These are phyloP conservation scores for Trichoderma atroviride DNA, from an alignment of 2,329 filamentous ascomycete species.

Conservation along the genomic window DNA sequence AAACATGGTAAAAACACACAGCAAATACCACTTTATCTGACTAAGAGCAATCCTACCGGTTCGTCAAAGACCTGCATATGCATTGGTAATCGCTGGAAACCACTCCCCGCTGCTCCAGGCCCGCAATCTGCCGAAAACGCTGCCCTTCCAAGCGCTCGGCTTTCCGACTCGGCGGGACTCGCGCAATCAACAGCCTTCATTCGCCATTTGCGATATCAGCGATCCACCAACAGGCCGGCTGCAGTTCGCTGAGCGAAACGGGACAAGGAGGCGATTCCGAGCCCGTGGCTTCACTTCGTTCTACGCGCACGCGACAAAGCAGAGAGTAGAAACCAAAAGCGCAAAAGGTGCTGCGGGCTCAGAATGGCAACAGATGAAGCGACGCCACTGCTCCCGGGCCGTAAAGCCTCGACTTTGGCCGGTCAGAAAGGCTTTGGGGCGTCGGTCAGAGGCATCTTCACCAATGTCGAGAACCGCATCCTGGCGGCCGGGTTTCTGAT, in stretches of 20 bases:
- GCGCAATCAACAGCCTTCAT: conserved; percentile 17
- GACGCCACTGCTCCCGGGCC: conserved; percentile 14
- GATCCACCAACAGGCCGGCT: background rate
- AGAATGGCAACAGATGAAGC: conserved; percentile 20
- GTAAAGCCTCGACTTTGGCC: background rate
- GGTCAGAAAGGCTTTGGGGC: conserved; percentile 8
- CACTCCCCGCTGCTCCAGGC: background rate
- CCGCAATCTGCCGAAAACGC: background rate
- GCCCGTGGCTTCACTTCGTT: background rate
- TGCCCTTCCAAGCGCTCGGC: background rate
- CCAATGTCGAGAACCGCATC: conserved; percentile 48
- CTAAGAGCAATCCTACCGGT: background rate
- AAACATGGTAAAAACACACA: background rate
- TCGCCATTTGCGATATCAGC: background rate
- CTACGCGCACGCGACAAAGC: background rate
- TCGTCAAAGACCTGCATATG: background rate
- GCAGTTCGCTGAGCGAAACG: background rate
- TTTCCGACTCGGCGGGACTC: conserved; percentile 8
- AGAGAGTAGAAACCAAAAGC: background rate
- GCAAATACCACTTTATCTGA: background rate
- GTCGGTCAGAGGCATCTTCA: conserved; percentile 28
- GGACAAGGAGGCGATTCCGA: background rate
- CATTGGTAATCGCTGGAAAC: conserved; percentile 9
- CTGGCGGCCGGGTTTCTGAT: conserved; percentile 64
- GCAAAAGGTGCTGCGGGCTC: background rate